phyloP scores from a whole-genome alignment of 768 basidiomycete genomes.

The Lactarius pseudohatsudake region DNA sequence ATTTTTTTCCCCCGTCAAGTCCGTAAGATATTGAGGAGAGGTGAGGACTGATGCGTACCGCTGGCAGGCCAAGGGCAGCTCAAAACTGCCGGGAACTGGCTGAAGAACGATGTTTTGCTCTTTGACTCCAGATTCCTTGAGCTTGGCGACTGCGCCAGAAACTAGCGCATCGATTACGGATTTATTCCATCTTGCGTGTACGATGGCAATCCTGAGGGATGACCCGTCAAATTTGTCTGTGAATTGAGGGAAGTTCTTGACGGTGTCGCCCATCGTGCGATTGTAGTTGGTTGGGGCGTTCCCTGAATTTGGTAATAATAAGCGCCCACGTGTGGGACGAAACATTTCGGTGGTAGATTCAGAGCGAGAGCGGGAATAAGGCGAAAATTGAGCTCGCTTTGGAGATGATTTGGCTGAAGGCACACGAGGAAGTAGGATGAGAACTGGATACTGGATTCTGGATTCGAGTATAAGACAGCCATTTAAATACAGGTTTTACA shows the following conservation, averaged over 20 bases:
- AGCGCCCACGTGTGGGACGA: background rate
- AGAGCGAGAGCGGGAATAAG: too few relatives aligned
- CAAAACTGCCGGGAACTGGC: conserved; percentile 93
- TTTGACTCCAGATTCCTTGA: conserved; percentile 85
- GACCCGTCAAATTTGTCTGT: conserved; percentile 74
- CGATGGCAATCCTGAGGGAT: conserved; percentile 79
- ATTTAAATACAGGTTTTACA: too few relatives aligned
- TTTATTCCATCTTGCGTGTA: conserved; percentile 96
- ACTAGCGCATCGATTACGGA: conserved; percentile 83
- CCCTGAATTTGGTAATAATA: background rate
- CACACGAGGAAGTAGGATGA: too few relatives aligned
- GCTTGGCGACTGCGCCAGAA: conserved; percentile 71
- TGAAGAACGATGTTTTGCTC: conserved; percentile 87
- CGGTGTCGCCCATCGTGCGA: conserved; percentile 39
- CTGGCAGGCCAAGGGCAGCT: conserved; percentile 82
- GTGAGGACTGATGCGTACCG: conserved; percentile 51
- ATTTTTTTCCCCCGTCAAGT: background rate
- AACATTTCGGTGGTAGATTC: too few relatives aligned
- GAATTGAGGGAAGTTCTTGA: conserved; percentile 76
- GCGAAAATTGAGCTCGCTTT: too few relatives aligned
- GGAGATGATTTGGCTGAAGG: too few relatives aligned
- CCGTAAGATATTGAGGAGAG: conserved; percentile 18
- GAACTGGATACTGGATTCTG: too few relatives aligned
- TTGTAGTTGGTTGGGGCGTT: background rate
- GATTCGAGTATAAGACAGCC: too few relatives aligned